Conservation (phyloP, 73 alveolate genomes). For the Paramecium tetraurelia region DNA sequence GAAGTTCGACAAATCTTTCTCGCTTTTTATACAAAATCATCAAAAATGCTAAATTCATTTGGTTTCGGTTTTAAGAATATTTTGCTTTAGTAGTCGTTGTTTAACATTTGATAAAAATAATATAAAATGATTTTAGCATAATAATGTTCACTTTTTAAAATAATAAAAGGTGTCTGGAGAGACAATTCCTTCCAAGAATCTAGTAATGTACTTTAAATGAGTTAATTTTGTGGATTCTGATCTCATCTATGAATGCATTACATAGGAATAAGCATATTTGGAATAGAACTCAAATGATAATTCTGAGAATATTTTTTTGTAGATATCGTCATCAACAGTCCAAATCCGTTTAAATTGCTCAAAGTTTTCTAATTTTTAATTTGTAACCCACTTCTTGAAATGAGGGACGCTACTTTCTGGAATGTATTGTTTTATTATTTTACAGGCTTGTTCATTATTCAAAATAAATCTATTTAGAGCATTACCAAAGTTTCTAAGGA, state of each 20-base stretch:
- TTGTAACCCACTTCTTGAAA: slow-evolving; percentile 42
- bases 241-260: slow-evolving; percentile 49
- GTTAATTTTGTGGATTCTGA: slow-evolving; percentile 42
- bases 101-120: neutral
- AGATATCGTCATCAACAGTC: slow-evolving; percentile 41
- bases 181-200: slow-evolving; percentile 54
- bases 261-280: slow-evolving; percentile 43
- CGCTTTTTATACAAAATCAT: neutral
- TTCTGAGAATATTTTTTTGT: slow-evolving; percentile 38
- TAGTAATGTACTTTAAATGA: slow-evolving; percentile 34
- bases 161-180: slow-evolving; percentile 47
- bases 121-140: neutral
- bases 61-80: neutral
- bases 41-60: neutral
- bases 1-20: neutral
- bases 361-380: slow-evolving; percentile 38
- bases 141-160: slow-evolving; percentile 19
- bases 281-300: slow-evolving; percentile 40
- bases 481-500: slow-evolving; percentile 54
- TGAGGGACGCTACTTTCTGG: neutral
- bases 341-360: slow-evolving; percentile 35
- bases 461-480: slow-evolving; percentile 50
- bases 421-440: slow-evolving; percentile 27
- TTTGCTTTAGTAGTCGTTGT: neutral
- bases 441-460: slow-evolving; percentile 4